Evolutionary conservation across 2,329 filamentous ascomycete species (phyloP), one percentile per base, ranked within the genome.

Genomic region (Verticillium nubilum): DNA sequence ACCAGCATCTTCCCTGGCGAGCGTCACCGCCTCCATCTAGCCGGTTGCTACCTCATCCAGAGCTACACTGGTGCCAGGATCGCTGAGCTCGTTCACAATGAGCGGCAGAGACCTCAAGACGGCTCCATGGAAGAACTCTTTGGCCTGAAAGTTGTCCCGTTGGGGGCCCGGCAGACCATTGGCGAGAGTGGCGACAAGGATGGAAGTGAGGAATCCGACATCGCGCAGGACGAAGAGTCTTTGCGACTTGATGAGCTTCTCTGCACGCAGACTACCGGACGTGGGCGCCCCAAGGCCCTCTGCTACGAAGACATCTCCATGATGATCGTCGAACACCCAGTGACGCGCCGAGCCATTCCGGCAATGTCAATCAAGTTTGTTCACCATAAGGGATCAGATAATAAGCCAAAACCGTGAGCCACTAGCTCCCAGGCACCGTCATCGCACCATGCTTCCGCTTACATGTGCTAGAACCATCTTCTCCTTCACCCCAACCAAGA

Each of bases 291-390:
- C 0, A 72, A 71, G 58, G 65, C 66, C 19, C 65, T 72, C 28
- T 72, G 52, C 56, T 73, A 72, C 52, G 56, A 72, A 60, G 69
- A 72, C 25, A 69, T 72, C 25, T 47, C 58, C 6, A 59, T 73
- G n/a, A 70, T 71, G 29, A 63, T 73, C 26, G 52, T 70, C 2
- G 59, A 58, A n/a, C 57, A 73, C 59, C 67, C 61, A 1, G 57
- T 61, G 2, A 70, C 65, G 3, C 59, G 64, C 47, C 23, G 52
- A 28, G 62, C 57, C 19, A 58, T 69, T 1, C 58, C 63, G 15
- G 63, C 64, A 1, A 73, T 73, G 54, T 64, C 67, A 4, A 63
- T 73, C 17, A 71, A 69, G 60, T 70, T 71, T 26, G 67, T 70
- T 25, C 35, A 72, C 54, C 56, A 72, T 29, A 73, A 73, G 53